Conservation (phyloP, 2,329 filamentous ascomycete species). For the Lasiodiplodia citricola region DNA sequence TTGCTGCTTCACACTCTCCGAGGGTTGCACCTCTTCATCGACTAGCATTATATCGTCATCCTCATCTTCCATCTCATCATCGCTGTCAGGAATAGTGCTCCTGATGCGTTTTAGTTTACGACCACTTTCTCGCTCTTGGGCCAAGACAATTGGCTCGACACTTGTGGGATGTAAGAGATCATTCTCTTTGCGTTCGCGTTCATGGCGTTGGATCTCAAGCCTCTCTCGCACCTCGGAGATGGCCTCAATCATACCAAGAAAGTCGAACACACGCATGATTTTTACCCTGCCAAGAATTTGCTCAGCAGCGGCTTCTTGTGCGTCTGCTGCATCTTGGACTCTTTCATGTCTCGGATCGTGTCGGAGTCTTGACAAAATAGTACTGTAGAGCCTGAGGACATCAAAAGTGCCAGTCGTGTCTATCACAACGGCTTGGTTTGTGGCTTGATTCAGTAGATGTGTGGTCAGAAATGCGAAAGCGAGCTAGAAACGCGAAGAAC, state of each 20-base stretch:
- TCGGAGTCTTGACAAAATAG: conserved; percentile 35
- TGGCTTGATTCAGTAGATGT: conserved; percentile 41
- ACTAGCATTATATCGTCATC: conserved; percentile 50
- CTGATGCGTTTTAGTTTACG: neutral
- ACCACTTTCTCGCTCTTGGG: neutral
- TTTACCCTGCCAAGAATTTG: conserved; percentile 50
- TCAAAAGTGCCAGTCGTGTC: conserved; percentile 55
- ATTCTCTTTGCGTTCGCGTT: neutral
- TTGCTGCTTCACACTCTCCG: neutral
- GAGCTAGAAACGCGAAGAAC: conserved; percentile 33
- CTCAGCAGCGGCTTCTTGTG: conserved; percentile 39
- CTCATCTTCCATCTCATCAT: conserved; percentile 40
- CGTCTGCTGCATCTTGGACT: neutral
- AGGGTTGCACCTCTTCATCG: neutral
- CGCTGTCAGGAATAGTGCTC: conserved; percentile 40
- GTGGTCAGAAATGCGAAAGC: conserved; percentile 44
- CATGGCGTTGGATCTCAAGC: conserved; percentile 33
- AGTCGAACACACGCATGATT: conserved; percentile 59
- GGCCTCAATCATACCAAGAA: conserved; percentile 54
- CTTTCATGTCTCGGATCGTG: too few relatives aligned
- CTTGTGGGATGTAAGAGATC: neutral
- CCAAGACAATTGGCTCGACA: neutral
- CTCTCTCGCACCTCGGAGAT: conserved; percentile 50
- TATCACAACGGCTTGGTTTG: conserved; percentile 48
- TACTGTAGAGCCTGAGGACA: conserved; percentile 45